Evolutionary conservation across 257 asterid species (phyloP).

Genomic region (Solanum sitiens): DNA sequence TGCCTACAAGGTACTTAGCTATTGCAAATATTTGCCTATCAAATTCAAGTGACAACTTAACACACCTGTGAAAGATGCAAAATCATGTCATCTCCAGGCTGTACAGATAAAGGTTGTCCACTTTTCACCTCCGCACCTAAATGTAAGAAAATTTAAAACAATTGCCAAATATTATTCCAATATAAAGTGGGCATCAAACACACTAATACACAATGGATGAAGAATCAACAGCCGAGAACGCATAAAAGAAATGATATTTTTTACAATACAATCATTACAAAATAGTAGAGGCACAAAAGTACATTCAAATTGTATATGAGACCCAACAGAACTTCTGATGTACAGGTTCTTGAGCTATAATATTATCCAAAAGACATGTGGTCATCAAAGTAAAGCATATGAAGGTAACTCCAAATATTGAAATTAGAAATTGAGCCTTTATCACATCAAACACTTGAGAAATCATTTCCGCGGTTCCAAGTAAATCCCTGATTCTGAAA

Average conservation of each 20-base stretch:
- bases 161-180: background rate
- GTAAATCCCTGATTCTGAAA: background rate
- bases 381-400: background rate
- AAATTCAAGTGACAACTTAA: background rate
- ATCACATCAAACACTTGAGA: background rate
- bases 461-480: background rate
- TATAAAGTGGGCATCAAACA: background rate
- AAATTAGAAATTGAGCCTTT: background rate
- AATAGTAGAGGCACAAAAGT: background rate
- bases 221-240: background rate
- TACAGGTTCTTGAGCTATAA: background rate
- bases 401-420: background rate
- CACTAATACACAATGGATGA: background rate
- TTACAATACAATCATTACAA: background rate
- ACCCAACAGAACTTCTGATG: background rate
- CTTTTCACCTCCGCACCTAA: slow-evolving; percentile 10
- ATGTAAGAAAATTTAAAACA: background rate
- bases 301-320: background rate
- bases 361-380: background rate
- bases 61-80: slow-evolving; percentile 10
- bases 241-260: background rate
- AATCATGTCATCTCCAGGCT: background rate
- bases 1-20: background rate
- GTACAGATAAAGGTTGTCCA: slow-evolving; percentile 1
- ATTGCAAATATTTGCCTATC: background rate